Percentiles rank a stretch among this genome's conserved stretches.
Conservation (phyloP, 176 grass and related monocot species). For the Avena eriantha region DNA sequence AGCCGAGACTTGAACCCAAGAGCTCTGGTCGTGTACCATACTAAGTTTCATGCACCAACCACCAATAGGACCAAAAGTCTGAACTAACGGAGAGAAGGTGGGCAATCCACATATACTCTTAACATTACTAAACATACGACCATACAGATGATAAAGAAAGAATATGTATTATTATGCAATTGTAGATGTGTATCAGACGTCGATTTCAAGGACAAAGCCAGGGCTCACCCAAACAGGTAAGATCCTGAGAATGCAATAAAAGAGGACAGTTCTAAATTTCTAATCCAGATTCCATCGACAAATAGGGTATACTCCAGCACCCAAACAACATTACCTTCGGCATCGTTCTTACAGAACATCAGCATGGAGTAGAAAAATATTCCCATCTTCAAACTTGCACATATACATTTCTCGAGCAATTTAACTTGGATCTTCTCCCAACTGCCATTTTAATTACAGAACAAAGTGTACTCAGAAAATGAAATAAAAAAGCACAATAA, state of each 20-base stretch:
- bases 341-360: conserved; percentile 71
- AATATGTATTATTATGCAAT: neutral
- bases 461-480: conserved; percentile 41
- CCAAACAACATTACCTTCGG: conserved; percentile 60
- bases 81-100: neutral
- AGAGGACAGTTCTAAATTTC: conserved; percentile 16
- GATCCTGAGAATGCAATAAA: neutral
- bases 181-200: neutral
- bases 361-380: conserved; percentile 81
- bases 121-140: neutral
- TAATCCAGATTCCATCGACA: conserved; percentile 22
- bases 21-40: neutral
- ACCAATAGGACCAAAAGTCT: neutral
- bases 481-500: conserved; percentile 26
- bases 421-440: conserved; percentile 94
- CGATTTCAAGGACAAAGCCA: conserved; percentile 3
- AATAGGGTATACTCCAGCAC: conserved; percentile 22
- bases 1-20: neutral
- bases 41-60: neutral
- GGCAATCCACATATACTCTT: neutral
- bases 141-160: conserved; percentile 12
- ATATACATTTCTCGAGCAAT: conserved; percentile 82
- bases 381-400: conserved; percentile 59
- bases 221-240: neutral
- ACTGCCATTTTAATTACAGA: conserved; percentile 86